Percentiles rank a stretch among this genome's conserved stretches.
These are phyloP conservation scores for Umbelopsis sp. DNA, from an alignment of 192 early-diverging fungal genomes.

Conservation along the genomic window DNA sequence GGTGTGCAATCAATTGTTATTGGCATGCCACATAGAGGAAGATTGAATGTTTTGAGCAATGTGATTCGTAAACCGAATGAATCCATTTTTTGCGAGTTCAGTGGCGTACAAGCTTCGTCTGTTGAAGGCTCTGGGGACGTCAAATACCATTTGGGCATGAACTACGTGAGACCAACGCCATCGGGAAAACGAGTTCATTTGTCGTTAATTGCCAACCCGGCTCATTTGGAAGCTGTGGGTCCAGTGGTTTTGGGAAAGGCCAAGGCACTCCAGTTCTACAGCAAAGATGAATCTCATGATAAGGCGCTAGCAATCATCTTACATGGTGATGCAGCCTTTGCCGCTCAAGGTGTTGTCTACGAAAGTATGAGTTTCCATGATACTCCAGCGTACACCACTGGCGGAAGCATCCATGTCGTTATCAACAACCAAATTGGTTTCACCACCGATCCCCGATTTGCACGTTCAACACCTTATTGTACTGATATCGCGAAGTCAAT, in stretches of 20 bases:
- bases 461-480: constrained; percentile 94
- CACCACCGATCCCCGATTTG: constrained; percentile 96
- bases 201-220: constrained; percentile 97
- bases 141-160: constrained; percentile 93
- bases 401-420: constrained; percentile 95
- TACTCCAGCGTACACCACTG: constrained; percentile 92
- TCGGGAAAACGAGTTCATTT: constrained; percentile 96
- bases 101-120: constrained; percentile 78
- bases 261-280: constrained; percentile 92
- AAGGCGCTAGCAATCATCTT: constrained; percentile 91
- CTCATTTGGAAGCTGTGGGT: constrained; percentile 97
- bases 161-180: constrained; percentile 94
- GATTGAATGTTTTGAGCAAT: constrained; percentile 97
- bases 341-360: constrained; percentile 97
- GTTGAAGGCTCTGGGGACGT: constrained; percentile 98
- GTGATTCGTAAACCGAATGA: constrained; percentile 98
- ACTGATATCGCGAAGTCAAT: constrained; percentile 97
- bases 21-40: constrained; percentile 99
- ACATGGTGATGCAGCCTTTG: constrained; percentile 98
- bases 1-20: constrained; percentile 95
- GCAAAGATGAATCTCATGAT: constrained; percentile 78
- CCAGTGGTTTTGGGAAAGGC: constrained; percentile 98
- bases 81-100: constrained; percentile 98
- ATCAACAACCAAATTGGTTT: constrained; percentile 99
- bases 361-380: constrained; percentile 96